These are phyloP conservation scores for Apiotrichum siamense DNA, from an alignment of 1,284 basidiomycete species.

Conservation along the genomic window DNA sequence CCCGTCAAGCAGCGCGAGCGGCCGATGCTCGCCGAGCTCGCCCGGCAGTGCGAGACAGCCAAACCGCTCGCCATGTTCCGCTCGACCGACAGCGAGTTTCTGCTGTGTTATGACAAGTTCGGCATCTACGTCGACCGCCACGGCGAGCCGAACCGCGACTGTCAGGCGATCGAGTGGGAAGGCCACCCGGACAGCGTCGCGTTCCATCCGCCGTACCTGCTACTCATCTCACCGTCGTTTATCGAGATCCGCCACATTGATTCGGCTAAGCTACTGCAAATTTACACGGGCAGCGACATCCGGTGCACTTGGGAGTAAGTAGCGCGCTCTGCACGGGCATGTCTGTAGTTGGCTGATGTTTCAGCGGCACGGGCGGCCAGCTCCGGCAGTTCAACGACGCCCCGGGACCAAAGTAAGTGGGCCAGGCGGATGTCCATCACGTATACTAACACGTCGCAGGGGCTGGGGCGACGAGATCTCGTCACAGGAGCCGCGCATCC, in stretches of 20 bases:
- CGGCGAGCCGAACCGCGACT: slow-evolving; percentile 67
- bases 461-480: slow-evolving; percentile 45
- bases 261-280: slow-evolving; percentile 79
- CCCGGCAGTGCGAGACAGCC: slow-evolving; percentile 69
- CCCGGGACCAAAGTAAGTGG: slow-evolving; percentile 29
- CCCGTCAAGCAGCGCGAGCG: slow-evolving; percentile 64
- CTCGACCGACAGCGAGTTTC: slow-evolving; percentile 76
- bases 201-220: slow-evolving; percentile 79
- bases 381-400: slow-evolving; percentile 24
- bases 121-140: slow-evolving; percentile 60
- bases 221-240: slow-evolving; percentile 85
- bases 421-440: too few species aligned
- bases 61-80: slow-evolving; percentile 90
- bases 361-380: slow-evolving; percentile 33
- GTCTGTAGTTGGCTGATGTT: neutral
- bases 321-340: neutral
- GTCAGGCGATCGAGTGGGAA: slow-evolving; percentile 87
- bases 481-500: slow-evolving; percentile 44
- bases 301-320: slow-evolving; percentile 67
- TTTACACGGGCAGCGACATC: slow-evolving; percentile 74
- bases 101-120: slow-evolving; percentile 90
- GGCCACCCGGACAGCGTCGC: slow-evolving; percentile 80
- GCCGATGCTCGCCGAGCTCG: slow-evolving; percentile 61
- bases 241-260: slow-evolving; percentile 85
- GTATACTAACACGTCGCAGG: neutral